phyloP scores from a whole-genome alignment of 192 early-diverging fungal species.

The Rhizophlyctis rosea region DNA sequence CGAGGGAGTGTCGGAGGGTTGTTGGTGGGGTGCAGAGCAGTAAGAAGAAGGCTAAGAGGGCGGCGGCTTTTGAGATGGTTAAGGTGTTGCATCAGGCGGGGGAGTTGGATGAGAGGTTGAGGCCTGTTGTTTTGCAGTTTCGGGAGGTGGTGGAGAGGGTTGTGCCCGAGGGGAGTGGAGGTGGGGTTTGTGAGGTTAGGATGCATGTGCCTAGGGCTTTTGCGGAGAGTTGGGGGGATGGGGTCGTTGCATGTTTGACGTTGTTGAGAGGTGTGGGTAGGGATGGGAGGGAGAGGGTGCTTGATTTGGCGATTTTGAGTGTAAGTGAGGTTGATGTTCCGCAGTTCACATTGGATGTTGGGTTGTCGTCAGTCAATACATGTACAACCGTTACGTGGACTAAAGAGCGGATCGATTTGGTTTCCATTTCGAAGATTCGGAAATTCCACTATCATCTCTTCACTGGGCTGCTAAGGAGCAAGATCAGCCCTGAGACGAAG shows the following conservation, averaged over 20 bases:
- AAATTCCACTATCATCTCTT: conserved; percentile 20
- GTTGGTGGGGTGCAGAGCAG: conserved; percentile 33
- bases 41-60: conserved; percentile 64
- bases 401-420: too few species aligned
- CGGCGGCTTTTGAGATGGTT: conserved; percentile 67
- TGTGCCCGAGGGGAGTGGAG: neutral
- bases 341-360: too few species aligned
- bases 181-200: neutral
- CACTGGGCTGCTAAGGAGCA: conserved; percentile 21
- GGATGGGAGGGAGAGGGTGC: neutral
- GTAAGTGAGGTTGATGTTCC: too few species aligned
- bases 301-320: neutral
- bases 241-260: neutral
- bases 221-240: neutral
- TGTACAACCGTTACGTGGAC: too few species aligned
- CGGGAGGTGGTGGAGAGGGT: neutral
- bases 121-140: conserved; percentile 39
- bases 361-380: too few species aligned
- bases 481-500: conserved; percentile 10
- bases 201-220: neutral
- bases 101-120: conserved; percentile 71
- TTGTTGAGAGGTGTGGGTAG: too few species aligned
- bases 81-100: conserved; percentile 64
- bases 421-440: too few species aligned
- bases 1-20: conserved; percentile 20